Percentiles rank a stretch among this genome's conserved stretches.
phyloP scores from a whole-genome alignment of 2,329 filamentous ascomycete species.

The Fusarium musae region DNA sequence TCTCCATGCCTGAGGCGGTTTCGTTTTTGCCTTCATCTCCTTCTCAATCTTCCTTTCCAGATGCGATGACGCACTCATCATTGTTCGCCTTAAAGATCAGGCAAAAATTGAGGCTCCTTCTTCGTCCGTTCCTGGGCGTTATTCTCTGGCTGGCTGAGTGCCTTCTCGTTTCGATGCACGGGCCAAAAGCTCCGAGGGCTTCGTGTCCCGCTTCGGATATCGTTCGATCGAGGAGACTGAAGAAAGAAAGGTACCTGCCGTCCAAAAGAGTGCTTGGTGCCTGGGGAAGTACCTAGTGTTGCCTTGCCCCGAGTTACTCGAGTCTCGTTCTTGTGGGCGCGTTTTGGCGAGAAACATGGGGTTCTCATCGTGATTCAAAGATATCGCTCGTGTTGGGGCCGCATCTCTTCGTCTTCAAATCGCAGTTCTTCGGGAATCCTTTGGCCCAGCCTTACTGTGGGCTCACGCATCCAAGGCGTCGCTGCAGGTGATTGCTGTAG shows the following conservation, averaged over 20 bases:
- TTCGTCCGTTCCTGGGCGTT: neutral
- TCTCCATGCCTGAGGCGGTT: neutral
- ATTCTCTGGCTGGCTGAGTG: neutral
- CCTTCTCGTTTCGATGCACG: neutral
- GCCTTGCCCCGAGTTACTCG: neutral
- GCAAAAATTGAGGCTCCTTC: neutral
- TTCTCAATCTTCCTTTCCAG: neutral
- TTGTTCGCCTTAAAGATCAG: neutral
- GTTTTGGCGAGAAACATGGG: rapidly evolving
- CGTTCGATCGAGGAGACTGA: neutral
- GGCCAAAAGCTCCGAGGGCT: neutral
- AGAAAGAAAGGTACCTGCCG: neutral
- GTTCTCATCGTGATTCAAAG: rapidly evolving
- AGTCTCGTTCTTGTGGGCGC: rapidly evolving
- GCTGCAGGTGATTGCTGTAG: neutral
- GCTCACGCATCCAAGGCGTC: neutral
- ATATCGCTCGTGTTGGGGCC: neutral
- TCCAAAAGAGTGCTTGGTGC: neutral
- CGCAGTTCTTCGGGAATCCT: neutral
- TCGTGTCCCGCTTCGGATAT: neutral
- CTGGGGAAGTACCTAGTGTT: too few relatives aligned
- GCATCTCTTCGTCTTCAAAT: neutral
- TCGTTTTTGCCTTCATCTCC: neutral
- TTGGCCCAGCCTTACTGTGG: neutral
- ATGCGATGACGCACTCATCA: neutral